Evolutionary conservation across 1,284 basidiomycete species (phyloP), one percentile per base, ranked within the genome.

Genomic region (Papiliotrema fonsecae): DNA sequence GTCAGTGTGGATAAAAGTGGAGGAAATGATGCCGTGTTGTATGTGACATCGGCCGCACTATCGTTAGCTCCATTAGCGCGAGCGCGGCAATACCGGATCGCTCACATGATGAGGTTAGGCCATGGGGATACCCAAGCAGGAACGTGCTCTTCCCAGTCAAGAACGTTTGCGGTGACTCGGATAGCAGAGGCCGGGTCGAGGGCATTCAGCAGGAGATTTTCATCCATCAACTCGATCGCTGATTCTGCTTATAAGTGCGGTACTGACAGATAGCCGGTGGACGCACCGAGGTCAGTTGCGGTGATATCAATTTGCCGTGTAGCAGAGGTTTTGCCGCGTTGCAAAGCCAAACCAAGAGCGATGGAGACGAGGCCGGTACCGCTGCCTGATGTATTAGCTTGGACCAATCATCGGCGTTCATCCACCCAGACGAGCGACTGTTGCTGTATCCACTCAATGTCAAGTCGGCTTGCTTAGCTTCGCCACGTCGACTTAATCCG

Each of bases 1-100:
- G 49, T 49, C 2, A 74, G 56, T 3, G 73, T 73, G 6, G 36
- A 45, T 9, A 72, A 49, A 10, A 74, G 62, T 0, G 57, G 51
- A 6, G 84, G 80, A 70, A 92, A 93, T 1, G 87, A 87, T 1
- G 82, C 74, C 0, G 86, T 88, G 72, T 92, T 92, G 75, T 92
- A 92, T 0, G 88, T 85, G 9, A 92, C 87, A 62, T 93, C 89
- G 13, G 88, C 87, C 81, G 91, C 88, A 48, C 88, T 88, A 56
- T 25, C 30, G 16, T n/a, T n/a, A n/a, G n/a, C n/a, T n/a, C n/a
- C n/a, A n/a, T 18, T 25, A 42, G 34, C 11, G 42, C 14, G 32
- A 14, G 6, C 32, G 10, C n/a, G 45, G 22, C 18, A 16, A 13
- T n/a, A 36, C 22, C 28, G 31, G 27, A 18, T 25, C 18, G 60